phyloP scores from a whole-genome alignment of 192 early-diverging fungal species.

The Coemansia sp. region DNA sequence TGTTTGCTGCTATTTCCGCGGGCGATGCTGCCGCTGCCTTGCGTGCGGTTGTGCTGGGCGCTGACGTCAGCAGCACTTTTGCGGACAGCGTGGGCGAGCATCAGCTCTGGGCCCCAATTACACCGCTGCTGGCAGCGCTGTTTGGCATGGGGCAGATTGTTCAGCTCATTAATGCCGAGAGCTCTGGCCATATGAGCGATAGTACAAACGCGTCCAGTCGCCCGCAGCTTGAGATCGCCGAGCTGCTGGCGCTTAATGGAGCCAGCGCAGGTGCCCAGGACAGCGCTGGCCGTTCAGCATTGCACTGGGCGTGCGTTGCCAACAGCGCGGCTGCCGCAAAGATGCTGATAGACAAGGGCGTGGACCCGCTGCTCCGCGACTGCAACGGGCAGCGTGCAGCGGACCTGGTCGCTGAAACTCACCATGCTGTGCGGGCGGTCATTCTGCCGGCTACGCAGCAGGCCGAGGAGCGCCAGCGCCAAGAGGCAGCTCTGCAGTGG shows the following conservation, averaged over 20 bases:
- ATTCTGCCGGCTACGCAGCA: slow-evolving; percentile 17
- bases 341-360: slow-evolving; percentile 43
- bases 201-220: background rate
- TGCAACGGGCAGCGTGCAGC: slow-evolving; percentile 8
- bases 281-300: slow-evolving; percentile 11
- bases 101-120: background rate
- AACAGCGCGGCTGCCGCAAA: slow-evolving; percentile 6
- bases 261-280: slow-evolving; percentile 20
- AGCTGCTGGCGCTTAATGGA: slow-evolving; percentile 48
- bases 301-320: slow-evolving; percentile 32
- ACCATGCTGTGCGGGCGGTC: slow-evolving; percentile 3
- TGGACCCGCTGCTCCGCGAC: slow-evolving; percentile 22
- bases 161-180: background rate
- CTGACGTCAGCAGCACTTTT: slow-evolving; percentile 56
- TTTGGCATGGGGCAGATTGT: slow-evolving; percentile 17
- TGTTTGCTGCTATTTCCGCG: slow-evolving; percentile 35
- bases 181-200: background rate
- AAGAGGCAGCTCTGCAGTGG: slow-evolving; percentile 2
- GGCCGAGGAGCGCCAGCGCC: slow-evolving; percentile 23
- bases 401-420: slow-evolving; percentile 6
- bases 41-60: slow-evolving; percentile 69
- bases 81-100: background rate
- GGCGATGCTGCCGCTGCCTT: slow-evolving; percentile 57
- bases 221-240: slow-evolving; percentile 35
- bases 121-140: slow-evolving; percentile 33